Base-by-base conservation (phyloP, 2,329 filamentous ascomycete genomes). In the Pseudogymnoascus sp. region DNA sequence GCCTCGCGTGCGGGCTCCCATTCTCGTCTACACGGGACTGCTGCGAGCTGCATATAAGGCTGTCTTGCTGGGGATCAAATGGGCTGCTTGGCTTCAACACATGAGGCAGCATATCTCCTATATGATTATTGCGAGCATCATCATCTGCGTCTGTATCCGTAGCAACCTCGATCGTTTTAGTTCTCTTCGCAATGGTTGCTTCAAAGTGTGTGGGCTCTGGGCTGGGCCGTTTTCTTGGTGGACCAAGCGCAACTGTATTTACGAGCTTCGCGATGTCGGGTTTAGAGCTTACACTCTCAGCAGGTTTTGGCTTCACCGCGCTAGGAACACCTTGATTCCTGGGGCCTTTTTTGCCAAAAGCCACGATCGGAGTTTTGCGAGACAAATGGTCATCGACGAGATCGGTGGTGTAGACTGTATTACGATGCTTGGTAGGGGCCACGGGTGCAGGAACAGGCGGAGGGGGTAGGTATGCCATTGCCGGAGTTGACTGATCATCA, bases 1-100 rank as follows among this genome's bases (percentile, higher is more conserved):
- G 20, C 9, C 47, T 28, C 14, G 66, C 66, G 7, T 63, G 63
- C 22, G 69, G 69, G 60, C 69, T 71, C n/a, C 69, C 69, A 50
- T 68, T 68, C 11, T 50, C 50, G 41, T 69, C 60, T 2, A 71
- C 67, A 15, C 66, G 64, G 18, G 67, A 66, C 22, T 38, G 57
- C 22, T 38, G 57, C 5, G 57, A 58, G 37, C 57, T 58, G 15
- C 47, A 53, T 33, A 53, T 2, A 20, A 35, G 47, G 28, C 47
- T 33, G 28, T 53, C 47, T 25, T 30, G 50, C 60, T 68, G 66
- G 6, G 68, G 67, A 37, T 5, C 22, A 12, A 36, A 20, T 25
- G 35, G 22, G n/a, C n/a, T 57, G 59, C 62, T 68, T 30, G 41
- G 53, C 33, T 64, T 62, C 1, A 39, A 63, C 15, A 22, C n/a